Evolutionary conservation across 208 protist species (phyloP), one percentile per base, ranked within the genome.

Genomic region (Leishmania gerbilli): DNA sequence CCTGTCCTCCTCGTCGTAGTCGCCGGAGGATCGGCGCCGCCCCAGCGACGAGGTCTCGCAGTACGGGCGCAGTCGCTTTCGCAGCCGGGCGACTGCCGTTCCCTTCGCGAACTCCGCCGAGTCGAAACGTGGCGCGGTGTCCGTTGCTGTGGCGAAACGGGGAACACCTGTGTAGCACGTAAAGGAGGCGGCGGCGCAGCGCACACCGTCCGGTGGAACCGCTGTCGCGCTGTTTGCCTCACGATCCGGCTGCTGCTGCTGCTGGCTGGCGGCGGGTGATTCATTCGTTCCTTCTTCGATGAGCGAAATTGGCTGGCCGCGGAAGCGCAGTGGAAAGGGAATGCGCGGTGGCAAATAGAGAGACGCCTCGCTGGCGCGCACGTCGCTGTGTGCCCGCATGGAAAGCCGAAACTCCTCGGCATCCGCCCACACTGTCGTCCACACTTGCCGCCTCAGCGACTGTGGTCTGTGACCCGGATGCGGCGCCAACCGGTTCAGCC

Each of bases 241-340:
- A 13, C 42, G 40, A 69, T 85, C 77, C 45, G 45, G 67, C 74
- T 19, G 79, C 24, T n/a, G 19, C 11, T 53, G 27, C 21, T 56
- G 45, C 21, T 74, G 24, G 56, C 3, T 53, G 47, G 37, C 53
- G 40, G 69, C 13, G 13, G 69, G 19, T 15, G 17, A 17, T n/a
- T 17, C 37, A 42, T 34, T 74, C n/a, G 34, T 7, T 11, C 3
- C 24, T 45, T 31, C 27, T 37, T 77, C 74, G 1, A 9, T 8
- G 24, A 65, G 76, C 15, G 37, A n/a, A 49, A 79, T 45, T 4
- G 76, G 37, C 47, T 79, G 60, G n/a, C 90, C 90, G 51, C 79
- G 58, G 45, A 86, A 79, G 45, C 91, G 88, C 55, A 90, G 81
- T 4, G 79, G 71, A 81, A 89, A 91, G 19, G 86, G 81, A 62